Base-by-base conservation (phyloP, 768 basidiomycete species). In the Serendipita indica region DNA sequence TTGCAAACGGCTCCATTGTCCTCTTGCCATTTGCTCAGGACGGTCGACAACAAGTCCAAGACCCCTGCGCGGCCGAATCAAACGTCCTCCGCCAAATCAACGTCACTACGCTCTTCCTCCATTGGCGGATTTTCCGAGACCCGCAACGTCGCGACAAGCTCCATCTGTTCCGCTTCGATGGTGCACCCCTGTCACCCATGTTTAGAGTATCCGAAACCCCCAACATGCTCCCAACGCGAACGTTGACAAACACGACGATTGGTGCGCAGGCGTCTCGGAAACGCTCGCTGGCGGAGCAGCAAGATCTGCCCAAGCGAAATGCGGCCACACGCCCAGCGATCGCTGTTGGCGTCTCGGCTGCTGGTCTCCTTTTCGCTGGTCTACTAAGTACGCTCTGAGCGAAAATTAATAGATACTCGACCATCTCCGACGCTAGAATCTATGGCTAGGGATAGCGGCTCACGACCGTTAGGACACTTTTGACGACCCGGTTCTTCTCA, bases 21-120 rank as follows among this genome's bases (percentile, higher is more conserved):
- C 72, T 90, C 65, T 71, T 67, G 2, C 88, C 92, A 1, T 78
- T 90, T 62, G 79, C 76, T 16, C 62, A 65, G 16, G 94, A 99
- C 68, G 94, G 94, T 14, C 88, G 81, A 71, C 90, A 96, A 69
- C 93, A 94, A 74, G 78, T 97, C 37, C 91, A 99, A 74, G 86
- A 93, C 63, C 85, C 91, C 0, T 99, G 94, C 66, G 86, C 85
- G 0, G 87, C 91, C 7, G 74, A 78, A 7, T 90, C 92, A 28
- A 89, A 91, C 68, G 84, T 93, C 67, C 80, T 97, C 65, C 82
- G 92, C 65, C 68, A 73, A 45, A 97, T 91, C 78, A 86, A 89
- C 72, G 67, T 77, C 62, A 84, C 82, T 12, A 87, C 89, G 66
- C 68, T 80, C 54, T 84, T 80, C 69, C 30, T 62, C 34, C 60